Evolutionary conservation across 2,329 filamentous ascomycete species (phyloP), one percentile per base, ranked within the genome.

Genomic region (Fusarium verrucosum): DNA sequence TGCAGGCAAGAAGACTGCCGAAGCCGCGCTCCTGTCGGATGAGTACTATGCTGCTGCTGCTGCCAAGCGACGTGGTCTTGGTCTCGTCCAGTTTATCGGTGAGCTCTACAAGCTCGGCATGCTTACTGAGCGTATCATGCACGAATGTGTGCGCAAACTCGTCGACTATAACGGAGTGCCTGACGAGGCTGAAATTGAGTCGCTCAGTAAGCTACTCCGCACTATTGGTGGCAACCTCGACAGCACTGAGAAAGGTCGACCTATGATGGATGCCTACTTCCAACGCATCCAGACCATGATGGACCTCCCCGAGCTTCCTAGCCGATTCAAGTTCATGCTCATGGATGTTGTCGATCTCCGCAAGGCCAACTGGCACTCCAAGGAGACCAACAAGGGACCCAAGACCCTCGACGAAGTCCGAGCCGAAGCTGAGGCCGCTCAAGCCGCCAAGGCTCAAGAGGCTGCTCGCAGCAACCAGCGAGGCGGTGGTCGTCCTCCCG

Each of bases 71-170:
- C 91, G 93, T 78, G 95, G 95, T 81, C 91, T 99, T 66, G 95
- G 95, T 89, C 87, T 99, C 20, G 94, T 99, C 66, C 94, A 97
- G 80, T 99, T 99, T 81, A 99, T 99, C 75, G 95, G 95, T 82
- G 95, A 99, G 81, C 87, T 99, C 41, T 99, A 96, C 87, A 99
- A 98, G 85, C 88, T 99, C 61, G 89, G 91, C 76, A 99, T 99
- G 95, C 86, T 99, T 78, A 99, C 95, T 62, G 92, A 97, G 78
- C 92, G 94, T 77, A 99, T 99, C 80, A 99, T 99, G 95, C 94
- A 99, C 82, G 92, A 97, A 80, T 99, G 95, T 85, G 93, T 99
- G 25, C 90, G 93, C 82, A 97, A 96, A 80, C 87, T 99, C 65
- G 92, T 99, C 69, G 94, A 99, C 80, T 98, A 96, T 79, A 90